Conservation (phyloP, 495 filamentous ascomycete genomes). For the Arthonia radiata region DNA sequence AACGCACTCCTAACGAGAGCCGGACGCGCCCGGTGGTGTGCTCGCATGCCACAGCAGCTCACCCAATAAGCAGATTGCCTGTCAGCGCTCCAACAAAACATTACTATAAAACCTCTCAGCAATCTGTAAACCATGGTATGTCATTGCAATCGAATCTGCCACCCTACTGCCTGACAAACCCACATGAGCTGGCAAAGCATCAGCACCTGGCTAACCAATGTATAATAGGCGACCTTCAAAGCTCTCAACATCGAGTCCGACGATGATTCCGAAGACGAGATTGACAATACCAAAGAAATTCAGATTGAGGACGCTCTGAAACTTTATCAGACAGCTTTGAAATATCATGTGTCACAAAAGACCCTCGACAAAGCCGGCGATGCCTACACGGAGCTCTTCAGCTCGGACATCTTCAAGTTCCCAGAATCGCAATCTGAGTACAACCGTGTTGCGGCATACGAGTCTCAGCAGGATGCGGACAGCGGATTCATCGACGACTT, state of each 20-base stretch:
- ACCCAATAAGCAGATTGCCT: no score
- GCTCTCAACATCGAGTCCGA: constrained; percentile 86
- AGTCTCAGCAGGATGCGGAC: constrained; percentile 23
- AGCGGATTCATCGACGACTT: constrained; percentile 14
- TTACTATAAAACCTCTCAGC: no score
- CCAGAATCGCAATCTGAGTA: constrained; percentile 63
- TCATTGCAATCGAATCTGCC: no score
- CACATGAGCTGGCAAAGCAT: no score
- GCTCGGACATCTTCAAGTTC: constrained; percentile 83
- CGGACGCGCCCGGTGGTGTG: no score
- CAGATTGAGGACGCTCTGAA: constrained; percentile 95
- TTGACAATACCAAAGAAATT: constrained; percentile 86
- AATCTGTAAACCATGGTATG: no score
- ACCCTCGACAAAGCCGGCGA: constrained; percentile 52
- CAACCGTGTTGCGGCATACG: constrained; percentile 35
- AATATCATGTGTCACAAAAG: constrained; percentile 62
- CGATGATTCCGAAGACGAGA: constrained; percentile 66
- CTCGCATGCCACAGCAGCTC: no score
- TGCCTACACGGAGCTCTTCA: constrained; percentile 65
- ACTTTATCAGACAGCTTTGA: constrained; percentile 77
- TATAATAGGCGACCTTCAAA: constrained; percentile 33
- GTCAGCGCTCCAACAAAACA: no score
- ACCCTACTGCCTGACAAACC: no score
- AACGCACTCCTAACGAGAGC: no score
- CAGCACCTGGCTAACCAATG: no score